Conservation (phyloP, 768 basidiomycete species). For the Russula abietina region DNA sequence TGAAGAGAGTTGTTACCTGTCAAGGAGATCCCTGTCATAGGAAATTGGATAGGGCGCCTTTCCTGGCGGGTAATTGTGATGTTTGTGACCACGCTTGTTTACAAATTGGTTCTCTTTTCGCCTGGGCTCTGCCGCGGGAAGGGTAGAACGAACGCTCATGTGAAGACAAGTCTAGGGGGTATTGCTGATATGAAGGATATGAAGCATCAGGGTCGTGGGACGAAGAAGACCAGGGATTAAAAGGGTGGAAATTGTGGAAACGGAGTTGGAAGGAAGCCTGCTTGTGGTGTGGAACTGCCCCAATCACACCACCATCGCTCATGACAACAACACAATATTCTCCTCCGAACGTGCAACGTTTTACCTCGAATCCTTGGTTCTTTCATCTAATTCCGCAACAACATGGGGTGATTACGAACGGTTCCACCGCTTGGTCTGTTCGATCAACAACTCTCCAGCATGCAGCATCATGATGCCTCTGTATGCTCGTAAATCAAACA, state of each 20-base stretch:
- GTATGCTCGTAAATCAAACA: not conserved
- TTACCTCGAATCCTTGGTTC: not conserved
- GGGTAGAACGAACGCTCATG: conserved; percentile 15
- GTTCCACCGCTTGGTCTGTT: not conserved
- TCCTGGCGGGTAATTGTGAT: conserved; percentile 63
- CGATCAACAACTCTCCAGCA: not conserved
- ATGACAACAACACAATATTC: not conserved
- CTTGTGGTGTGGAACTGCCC: not conserved
- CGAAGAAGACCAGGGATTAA: not conserved
- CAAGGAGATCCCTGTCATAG: conserved; percentile 61
- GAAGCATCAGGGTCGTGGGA: not conserved
- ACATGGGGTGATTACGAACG: not conserved
- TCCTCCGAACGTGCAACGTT: not conserved
- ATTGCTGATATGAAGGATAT: not conserved
- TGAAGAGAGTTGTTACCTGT: conserved; percentile 50
- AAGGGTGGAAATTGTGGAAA: not conserved
- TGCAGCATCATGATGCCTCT: not conserved
- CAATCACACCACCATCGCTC: not conserved
- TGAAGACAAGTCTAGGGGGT: not conserved
- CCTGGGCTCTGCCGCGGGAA: conserved; percentile 9
- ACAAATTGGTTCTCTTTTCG: conserved; percentile 54
- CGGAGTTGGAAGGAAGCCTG: not conserved
- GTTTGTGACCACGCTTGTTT: conserved; percentile 53
- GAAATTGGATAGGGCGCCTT: conserved; percentile 77
- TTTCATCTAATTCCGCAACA: not conserved